phyloP scores from a whole-genome alignment of 495 filamentous ascomycete species.

The Parathielavia hyrcaniae region DNA sequence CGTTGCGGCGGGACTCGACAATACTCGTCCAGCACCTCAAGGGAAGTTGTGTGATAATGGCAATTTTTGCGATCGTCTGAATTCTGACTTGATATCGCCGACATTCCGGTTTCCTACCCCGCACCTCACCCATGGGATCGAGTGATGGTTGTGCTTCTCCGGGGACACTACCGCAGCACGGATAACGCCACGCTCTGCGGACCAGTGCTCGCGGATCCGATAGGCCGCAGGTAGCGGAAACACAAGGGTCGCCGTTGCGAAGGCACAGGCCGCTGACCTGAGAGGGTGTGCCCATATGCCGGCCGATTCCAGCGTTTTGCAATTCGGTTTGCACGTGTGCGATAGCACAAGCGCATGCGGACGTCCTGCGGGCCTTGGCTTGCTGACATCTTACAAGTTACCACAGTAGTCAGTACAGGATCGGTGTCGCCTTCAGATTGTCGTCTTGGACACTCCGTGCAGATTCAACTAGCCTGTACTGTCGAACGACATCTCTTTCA shows the following conservation, averaged over 20 bases:
- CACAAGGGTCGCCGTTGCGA: background rate
- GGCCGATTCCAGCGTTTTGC: background rate
- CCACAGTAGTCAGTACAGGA: too few species aligned
- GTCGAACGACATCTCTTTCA: background rate
- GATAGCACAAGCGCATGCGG: background rate
- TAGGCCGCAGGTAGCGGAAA: background rate
- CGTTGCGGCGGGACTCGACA: too few species aligned
- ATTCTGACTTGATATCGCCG: too few species aligned
- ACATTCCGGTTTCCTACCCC: background rate
- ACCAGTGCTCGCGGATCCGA: background rate
- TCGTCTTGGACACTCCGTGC: background rate
- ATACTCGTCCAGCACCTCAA: too few species aligned
- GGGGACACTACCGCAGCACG: too few species aligned
- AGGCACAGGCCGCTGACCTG: background rate
- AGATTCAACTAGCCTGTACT: background rate
- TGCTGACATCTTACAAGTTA: background rate
- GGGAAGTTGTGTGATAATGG: too few species aligned
- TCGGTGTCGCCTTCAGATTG: background rate
- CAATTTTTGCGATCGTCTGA: too few species aligned
- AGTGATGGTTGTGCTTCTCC: too few species aligned
- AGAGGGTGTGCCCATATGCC: background rate
- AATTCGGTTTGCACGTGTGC: background rate
- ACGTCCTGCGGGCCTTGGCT: background rate
- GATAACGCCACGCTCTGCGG: constrained; percentile 1
- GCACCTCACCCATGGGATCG: too few species aligned